Evolutionary conservation across 2,329 filamentous ascomycete genomes (phyloP), one percentile per base, ranked within the genome.

Genomic region (Parafenestella ontariensis): DNA sequence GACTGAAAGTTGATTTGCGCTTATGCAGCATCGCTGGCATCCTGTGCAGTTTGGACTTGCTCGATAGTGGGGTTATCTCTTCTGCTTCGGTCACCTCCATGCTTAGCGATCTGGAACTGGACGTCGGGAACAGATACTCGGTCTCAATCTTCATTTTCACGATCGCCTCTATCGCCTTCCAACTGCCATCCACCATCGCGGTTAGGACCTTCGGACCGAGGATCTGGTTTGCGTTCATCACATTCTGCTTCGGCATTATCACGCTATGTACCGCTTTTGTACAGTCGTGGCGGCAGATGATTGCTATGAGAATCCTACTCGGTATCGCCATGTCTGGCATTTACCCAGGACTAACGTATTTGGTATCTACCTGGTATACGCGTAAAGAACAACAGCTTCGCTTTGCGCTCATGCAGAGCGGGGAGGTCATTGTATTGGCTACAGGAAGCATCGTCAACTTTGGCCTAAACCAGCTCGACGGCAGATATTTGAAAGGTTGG

Each of bases 61-160:
- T 91, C 13, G 88, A 91, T 75, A 86, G 83, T 44, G 87, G 87
- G 36, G 87, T 91, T 62, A 87, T 91, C 52, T 87, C 85, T 1
- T 87, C 84, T 6, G 89, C 88, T 0, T 86, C 87, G 1, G 88
- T 90, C 9, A 90, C 88, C 0, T 86, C 82, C 23, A 89, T 90
- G 85, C 80, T 87, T 42, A 67, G 76, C 10, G 88, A 91, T 65
- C 78, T 91, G 37, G 81, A 82, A 15, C 77, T 91, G 11, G 81
- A 85, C 9, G 68, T 78, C 37, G 87, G 87, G 20, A 85, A 87
- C 59, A 81, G 87, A 34, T 91, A 88, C 62, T 88, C 86, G 1
- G 83, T 90, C 4, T 83, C 86, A 20, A 90, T 91, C 52, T 88
- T 90, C 76, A 89, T 90, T 69, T 90, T 90, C 73, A 90, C 88